Evolutionary conservation across 306 rosid species (phyloP).

Genomic region (Quercus berberidifolia): DNA sequence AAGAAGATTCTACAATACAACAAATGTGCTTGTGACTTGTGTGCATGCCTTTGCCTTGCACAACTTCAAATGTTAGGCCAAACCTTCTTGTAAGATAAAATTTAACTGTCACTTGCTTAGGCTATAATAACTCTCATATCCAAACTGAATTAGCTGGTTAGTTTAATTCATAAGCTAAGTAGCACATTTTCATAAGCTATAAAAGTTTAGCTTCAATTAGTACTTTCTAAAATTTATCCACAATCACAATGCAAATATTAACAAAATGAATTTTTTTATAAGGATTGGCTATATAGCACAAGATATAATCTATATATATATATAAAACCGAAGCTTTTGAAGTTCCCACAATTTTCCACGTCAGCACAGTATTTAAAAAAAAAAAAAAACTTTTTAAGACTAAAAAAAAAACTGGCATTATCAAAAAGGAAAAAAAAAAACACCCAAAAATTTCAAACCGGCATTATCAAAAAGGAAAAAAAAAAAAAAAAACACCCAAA

Average conservation of each 20-base stretch:
- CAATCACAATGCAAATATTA: neutral
- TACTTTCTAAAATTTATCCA: no score
- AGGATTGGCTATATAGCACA: neutral
- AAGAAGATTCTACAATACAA: neutral
- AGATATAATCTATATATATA: no score
- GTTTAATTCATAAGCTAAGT: neutral
- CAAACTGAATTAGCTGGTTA: neutral
- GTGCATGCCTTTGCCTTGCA: neutral
- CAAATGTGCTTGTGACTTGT: neutral
- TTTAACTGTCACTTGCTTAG: neutral
- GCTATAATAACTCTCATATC: neutral
- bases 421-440: no score
- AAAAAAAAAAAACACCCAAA: no score
- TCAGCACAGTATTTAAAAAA: no score
- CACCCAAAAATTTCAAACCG: no score
- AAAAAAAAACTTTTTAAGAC: no score
- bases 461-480: no score
- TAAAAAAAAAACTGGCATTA: no score
- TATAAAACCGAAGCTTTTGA: no score
- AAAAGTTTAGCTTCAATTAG: no score
- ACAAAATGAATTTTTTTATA: neutral
- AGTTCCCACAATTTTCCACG: no score
- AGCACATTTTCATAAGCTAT: neutral
- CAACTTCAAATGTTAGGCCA: neutral
- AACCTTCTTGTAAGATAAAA: neutral